phyloP scores from a whole-genome alignment of 176 grass and related monocot genomes.

The Ensete glaucum region DNA sequence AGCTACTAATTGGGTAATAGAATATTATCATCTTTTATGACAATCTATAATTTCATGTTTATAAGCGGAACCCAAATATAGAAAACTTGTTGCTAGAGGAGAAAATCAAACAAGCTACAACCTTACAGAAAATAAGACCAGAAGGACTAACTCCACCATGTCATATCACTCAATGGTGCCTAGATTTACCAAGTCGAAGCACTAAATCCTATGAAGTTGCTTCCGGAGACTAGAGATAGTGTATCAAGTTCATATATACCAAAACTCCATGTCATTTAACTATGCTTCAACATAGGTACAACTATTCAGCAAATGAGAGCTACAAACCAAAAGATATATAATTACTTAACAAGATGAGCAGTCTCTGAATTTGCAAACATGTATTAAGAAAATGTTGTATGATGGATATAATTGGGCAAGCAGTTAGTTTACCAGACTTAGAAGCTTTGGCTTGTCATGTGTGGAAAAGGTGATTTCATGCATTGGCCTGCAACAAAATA shows the following conservation, averaged over 20 bases:
- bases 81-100: too few relatives aligned
- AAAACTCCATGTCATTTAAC: background rate
- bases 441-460: background rate
- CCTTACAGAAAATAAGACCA: too few relatives aligned
- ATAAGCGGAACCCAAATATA: too few relatives aligned
- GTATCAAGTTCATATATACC: background rate
- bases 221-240: background rate
- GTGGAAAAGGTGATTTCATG: background rate
- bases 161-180: background rate
- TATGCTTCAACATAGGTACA: background rate
- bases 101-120: too few relatives aligned
- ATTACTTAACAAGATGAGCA: too few relatives aligned
- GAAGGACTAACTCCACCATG: too few relatives aligned
- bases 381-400: too few relatives aligned
- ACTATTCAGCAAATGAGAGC: background rate
- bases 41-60: too few relatives aligned
- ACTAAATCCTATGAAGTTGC: background rate
- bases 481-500: slow-evolving; percentile 10
- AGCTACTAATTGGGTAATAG: too few relatives aligned
- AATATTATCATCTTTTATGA: too few relatives aligned
- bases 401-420: background rate
- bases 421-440: background rate
- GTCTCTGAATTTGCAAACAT: too few relatives aligned
- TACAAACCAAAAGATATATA: background rate
- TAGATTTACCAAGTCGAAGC: too few relatives aligned